phyloP scores from a whole-genome alignment of 202 grass and related monocot species.

The Tripidium arundinaceum region DNA sequence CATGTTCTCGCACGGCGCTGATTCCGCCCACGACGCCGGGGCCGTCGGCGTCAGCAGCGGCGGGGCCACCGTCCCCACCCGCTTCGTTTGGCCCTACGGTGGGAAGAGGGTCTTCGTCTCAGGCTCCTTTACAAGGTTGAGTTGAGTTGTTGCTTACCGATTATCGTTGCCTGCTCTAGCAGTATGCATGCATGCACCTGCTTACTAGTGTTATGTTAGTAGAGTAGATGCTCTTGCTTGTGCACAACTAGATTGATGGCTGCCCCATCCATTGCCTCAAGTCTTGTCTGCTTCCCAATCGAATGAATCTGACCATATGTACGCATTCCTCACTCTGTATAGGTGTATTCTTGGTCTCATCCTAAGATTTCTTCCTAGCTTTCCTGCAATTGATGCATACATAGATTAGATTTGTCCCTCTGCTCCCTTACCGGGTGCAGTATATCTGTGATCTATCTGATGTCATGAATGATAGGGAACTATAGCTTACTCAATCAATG shows the following conservation, averaged over 20 bases:
- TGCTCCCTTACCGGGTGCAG: neutral
- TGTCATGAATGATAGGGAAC: neutral
- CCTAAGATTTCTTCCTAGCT: neutral
- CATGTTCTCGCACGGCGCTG: conserved; percentile 78
- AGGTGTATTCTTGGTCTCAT: neutral
- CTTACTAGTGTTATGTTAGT: neutral
- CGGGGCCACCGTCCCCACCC: conserved; percentile 37
- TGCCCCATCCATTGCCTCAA: neutral
- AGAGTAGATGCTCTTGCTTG: neutral
- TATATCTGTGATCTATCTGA: neutral
- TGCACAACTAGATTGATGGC: neutral
- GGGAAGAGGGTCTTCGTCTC: conserved; percentile 82
- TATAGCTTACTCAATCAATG: conserved; percentile 10
- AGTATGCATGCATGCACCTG: neutral
- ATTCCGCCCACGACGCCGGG: conserved; percentile 49
- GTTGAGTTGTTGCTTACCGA: neutral
- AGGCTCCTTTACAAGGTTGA: conserved; percentile 70
- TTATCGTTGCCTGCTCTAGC: neutral
- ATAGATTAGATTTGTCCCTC: neutral
- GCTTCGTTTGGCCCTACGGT: conserved; percentile 90
- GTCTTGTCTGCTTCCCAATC: neutral
- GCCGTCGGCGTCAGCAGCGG: conserved; percentile 40
- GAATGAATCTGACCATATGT: neutral
- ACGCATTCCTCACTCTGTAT: neutral
- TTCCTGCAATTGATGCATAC: neutral